A percentile compares a stretch with the other conserved stretches of the same genome.
Evolutionary conservation across 345 rosid species (phyloP).

Genomic region (Draba incana): DNA sequence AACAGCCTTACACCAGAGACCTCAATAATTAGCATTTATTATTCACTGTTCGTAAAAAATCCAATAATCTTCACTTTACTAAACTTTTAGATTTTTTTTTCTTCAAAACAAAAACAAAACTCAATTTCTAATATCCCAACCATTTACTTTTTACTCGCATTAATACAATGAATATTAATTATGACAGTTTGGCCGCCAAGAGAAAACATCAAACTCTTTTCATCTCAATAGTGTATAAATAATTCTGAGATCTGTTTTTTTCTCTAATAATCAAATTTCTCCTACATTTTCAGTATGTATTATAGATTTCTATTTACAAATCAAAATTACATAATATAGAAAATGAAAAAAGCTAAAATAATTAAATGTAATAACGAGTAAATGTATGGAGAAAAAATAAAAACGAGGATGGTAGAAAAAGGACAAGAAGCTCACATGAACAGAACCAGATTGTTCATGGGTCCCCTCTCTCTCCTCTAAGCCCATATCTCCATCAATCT

Average conservation of each 20-base stretch:
- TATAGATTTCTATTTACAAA: background rate
- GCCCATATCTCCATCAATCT: slow-evolving; percentile 42
- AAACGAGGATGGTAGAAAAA: slow-evolving; percentile 42
- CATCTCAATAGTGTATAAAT: too few relatives aligned
- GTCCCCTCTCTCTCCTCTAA: slow-evolving; percentile 32
- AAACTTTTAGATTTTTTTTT: background rate
- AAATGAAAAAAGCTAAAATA: slow-evolving; percentile 10
- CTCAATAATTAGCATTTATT: slow-evolving; percentile 42
- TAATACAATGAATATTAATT: too few relatives aligned
- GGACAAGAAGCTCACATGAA: slow-evolving; percentile 49
- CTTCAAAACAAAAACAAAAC: slow-evolving; percentile 3
- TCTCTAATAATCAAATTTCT: too few relatives aligned
- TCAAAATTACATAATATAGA: slow-evolving; percentile 12
- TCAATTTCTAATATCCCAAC: slow-evolving; percentile 15
- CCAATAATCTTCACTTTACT: slow-evolving; percentile 27
- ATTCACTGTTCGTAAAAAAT: slow-evolving; percentile 29
- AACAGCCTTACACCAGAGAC: slow-evolving; percentile 33
- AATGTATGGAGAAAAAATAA: slow-evolving; percentile 25
- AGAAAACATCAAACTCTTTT: too few relatives aligned
- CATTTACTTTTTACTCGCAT: background rate
- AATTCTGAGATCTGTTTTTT: too few relatives aligned
- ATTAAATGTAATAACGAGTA: slow-evolving; percentile 27
- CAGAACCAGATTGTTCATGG: slow-evolving; percentile 48
- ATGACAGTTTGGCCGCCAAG: too few relatives aligned
- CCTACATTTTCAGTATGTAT: too few relatives aligned